These are phyloP conservation scores for Chalara sp. DNA, from an alignment of 2,329 filamentous ascomycete species.

Conservation along the genomic window DNA sequence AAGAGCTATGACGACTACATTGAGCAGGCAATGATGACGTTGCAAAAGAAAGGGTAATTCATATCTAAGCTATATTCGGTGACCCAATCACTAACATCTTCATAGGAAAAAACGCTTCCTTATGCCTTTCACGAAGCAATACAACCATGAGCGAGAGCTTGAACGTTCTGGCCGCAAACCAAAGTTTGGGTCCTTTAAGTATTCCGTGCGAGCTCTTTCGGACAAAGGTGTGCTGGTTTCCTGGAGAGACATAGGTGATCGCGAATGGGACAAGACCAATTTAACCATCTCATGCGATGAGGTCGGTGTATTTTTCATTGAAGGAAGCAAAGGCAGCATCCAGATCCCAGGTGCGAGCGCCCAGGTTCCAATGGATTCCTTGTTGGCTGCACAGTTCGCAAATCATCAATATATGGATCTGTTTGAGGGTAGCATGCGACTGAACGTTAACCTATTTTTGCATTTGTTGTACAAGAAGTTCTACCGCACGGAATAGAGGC, in stretches of 20 bases:
- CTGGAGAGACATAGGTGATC: slow-evolving; percentile 78
- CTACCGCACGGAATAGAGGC: slow-evolving; percentile 57
- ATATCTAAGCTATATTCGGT: not conserved
- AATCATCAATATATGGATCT: slow-evolving; percentile 93
- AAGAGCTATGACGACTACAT: slow-evolving; percentile 99
- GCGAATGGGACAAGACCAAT: slow-evolving; percentile 88
- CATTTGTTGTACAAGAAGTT: slow-evolving; percentile 99
- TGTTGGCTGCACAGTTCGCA: slow-evolving; percentile 95
- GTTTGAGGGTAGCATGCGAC: slow-evolving; percentile 76
- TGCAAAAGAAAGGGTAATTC: slow-evolving; percentile 85
- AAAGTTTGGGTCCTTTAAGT: slow-evolving; percentile 97
- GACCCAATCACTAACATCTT: slow-evolving; percentile 8
- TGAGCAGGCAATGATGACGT: slow-evolving; percentile 93
- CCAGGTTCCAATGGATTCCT: slow-evolving; percentile 81
- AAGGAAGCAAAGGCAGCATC: slow-evolving; percentile 85
- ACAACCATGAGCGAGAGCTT: slow-evolving; percentile 95
- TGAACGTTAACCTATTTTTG: slow-evolving; percentile 95
- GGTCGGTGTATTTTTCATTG: slow-evolving; percentile 88
- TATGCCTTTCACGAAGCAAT: slow-evolving; percentile 95
- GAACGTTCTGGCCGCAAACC: slow-evolving; percentile 88
- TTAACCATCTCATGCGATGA: slow-evolving; percentile 91
- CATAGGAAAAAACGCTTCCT: slow-evolving; percentile 81
- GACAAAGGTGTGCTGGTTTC: slow-evolving; percentile 91
- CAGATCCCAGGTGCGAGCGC: slow-evolving; percentile 93
- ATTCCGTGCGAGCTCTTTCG: slow-evolving; percentile 78